Evolutionary conservation across 2,329 filamentous ascomycete genomes (phyloP), one percentile per base, ranked within the genome.

Genomic region (Aspergillus arachidicola): DNA sequence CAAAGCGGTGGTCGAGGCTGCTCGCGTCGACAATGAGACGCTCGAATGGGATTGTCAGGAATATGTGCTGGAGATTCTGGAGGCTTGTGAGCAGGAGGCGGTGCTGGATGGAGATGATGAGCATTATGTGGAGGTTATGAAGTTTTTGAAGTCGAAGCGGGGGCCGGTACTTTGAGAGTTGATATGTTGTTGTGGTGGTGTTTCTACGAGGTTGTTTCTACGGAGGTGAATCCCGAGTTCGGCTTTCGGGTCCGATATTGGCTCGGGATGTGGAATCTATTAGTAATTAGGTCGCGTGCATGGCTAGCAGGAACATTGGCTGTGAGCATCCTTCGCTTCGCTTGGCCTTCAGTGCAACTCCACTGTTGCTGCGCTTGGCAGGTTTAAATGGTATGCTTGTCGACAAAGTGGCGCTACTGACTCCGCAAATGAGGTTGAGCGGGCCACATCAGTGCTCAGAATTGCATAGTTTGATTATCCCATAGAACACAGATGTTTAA

Each of bases 21-120:
- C 61, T 2, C 46, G 30, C 2, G 67, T 71, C 4, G 70, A 72
- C 48, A 71, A 71, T 34, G 59, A 68, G 34, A 71, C 68, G 2
- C 59, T 69, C 1, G 64, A 67, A 43, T 72, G 66, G 70, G 68
- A 72, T 53, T 71, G 65, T 57, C 68, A 71, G 59, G 67, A 70
- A 14, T 72, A 71, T 55, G 67, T 71, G 46, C 38, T 71, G 16
- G 68, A 72, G 10, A 62, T 71, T 7, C 36, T 71, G 1, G 66
- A 70, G 21, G 53, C 46, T 7, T 64, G 62, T n/a, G 64, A 69
- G 36, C 38, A 58, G 21, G 67, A 69, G 26, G 65, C 58, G 9
- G 59, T 69, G 34, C 26, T 71, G 1, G 68, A 69, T 16, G 58
- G 65, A 5, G 63, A 65, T 5, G 66, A 69, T 32, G 54, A 57